Base-by-base conservation (phyloP, 495 filamentous ascomycete genomes). In the Neurospora sp. region DNA sequence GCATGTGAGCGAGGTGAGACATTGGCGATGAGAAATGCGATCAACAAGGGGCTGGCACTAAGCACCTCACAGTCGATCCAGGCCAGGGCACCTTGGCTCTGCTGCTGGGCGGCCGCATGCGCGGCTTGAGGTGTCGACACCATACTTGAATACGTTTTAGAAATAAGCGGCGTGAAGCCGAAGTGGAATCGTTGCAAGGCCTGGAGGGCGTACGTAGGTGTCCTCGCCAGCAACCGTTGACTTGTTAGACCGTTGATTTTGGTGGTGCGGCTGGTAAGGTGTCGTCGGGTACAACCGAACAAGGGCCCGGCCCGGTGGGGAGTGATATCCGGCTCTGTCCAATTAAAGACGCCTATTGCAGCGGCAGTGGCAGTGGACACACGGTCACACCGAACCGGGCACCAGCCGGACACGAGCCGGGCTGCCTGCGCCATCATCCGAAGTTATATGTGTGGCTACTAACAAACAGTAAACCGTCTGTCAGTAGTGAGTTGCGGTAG, bases 11-110 rank as follows among this genome's bases (percentile, higher is more conserved):
- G 53, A 65, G 53, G 53, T 65, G 53, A 65, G 27, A 65, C 53
- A 61, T 31, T 65, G 53, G 14, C 31, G 12, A 65, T 65, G 53
- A 65, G 53, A 65, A 65, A 65, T 35, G 27, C 27, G 27, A 37
- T 35, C 53, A 35, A 65, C 27, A 65, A 65, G 53, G 53, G 53
- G 27, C 27, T 65, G 53, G 53, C 53, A 65, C 27, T 65, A 65
- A 65, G 53, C 81, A 94, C 92, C 85, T 97, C 93, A 79, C 94
- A 96, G 80, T 96, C 93, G 70, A 97, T 93, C 92, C 93, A 96
- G 35, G 95, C 91, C 39, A 96, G 79, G 31, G 92, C 88, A 72
- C 89, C 75, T 40, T 65, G 71, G 35, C 3, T 39, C 45, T 72
- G 65, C 53, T 65, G 53, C 53, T 65, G 53, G 53, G 53, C 53